Evolutionary conservation across 176 grass and related monocot species (phyloP), one percentile per base, ranked within the genome.

Genomic region (Carex myosuroides): DNA sequence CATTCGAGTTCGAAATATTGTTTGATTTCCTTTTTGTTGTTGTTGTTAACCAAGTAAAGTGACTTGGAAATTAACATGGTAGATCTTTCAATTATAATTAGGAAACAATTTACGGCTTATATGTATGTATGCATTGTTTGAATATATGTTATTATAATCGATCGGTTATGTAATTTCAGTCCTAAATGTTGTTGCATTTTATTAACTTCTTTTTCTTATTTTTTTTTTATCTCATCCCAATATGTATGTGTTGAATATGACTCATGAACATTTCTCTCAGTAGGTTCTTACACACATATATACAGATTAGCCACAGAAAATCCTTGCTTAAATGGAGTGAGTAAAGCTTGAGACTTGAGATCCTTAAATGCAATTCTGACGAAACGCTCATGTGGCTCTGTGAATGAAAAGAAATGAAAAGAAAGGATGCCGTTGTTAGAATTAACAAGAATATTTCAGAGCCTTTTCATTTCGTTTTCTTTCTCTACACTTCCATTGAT

Each of bases 381-480:
- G 63, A 64, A 79, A 63, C 2, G 74, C 59, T 85, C 32, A 55
- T 80, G 60, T 53, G 26, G 18, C 17, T 70, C 35, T 59, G 48
- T 64, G 35, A 70, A 42, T 70, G 44, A 60, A 66, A 62, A 79
- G 60, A 76, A 79, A 37, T 52, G 37, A 85, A 76, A 63, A 53
- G 57, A 48, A 77, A 86, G 82, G 87, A 85, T 85, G 83, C 87
- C 75, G 24, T 81, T 73, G 53, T 73, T 88, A 83, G 86, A 83
- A 84, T 58, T 84, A 70, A 88, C 70, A 39, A 84, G 4, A 84
- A 81, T 58, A 79, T 80, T 6, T 16, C 6, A 17, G 12, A 68
- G 4, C 13, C 4, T 68, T 68, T 35, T 20, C 1, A 72, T 42
- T 35, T 42, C 52, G 20, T 64, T 64, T 60, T 65, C 33, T 55